phyloP scores from a whole-genome alignment of 768 basidiomycete genomes.

The Goffeauzyma gilvescens region DNA sequence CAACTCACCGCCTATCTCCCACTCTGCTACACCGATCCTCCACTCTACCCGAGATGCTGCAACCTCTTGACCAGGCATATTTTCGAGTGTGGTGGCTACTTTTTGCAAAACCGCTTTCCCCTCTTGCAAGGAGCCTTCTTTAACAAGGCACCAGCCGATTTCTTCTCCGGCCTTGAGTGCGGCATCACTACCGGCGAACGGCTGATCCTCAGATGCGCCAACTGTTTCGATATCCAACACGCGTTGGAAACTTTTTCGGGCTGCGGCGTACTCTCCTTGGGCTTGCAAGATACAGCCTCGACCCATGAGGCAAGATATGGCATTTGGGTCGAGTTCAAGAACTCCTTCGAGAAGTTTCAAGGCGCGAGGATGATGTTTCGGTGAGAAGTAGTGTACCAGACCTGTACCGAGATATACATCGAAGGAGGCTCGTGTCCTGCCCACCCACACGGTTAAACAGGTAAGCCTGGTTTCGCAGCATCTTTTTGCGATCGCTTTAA shows the following conservation, averaged over 20 bases:
- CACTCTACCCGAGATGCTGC: slow-evolving; percentile 64
- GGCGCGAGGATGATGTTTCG: slow-evolving; percentile 72
- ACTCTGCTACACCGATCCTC: slow-evolving; percentile 59
- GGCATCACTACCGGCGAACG: slow-evolving; percentile 15
- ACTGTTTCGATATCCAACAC: slow-evolving; percentile 40
- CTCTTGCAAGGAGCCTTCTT: slow-evolving; percentile 29
- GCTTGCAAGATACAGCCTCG: slow-evolving; percentile 54
- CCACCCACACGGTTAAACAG: too few relatives aligned
- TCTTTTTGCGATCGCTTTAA: slow-evolving; percentile 11
- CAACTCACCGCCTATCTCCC: slow-evolving; percentile 50
- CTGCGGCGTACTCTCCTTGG: slow-evolving; percentile 48
- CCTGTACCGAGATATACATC: slow-evolving; percentile 54
- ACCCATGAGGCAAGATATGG: slow-evolving; percentile 50
- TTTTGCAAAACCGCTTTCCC: slow-evolving; percentile 24
- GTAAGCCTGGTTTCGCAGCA: too few relatives aligned
- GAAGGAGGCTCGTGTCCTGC: slow-evolving; percentile 44
- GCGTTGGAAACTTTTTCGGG: slow-evolving; percentile 43
- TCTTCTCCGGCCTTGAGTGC: slow-evolving; percentile 59
- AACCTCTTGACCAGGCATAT: slow-evolving; percentile 37
- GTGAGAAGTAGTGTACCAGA: slow-evolving; percentile 67
- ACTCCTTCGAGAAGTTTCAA: slow-evolving; percentile 53
- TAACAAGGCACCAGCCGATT: slow-evolving; percentile 61
- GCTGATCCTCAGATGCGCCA: slow-evolving; percentile 23
- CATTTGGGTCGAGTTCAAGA: slow-evolving; percentile 44
- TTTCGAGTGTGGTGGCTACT: slow-evolving; percentile 28